Base-by-base conservation (phyloP, 192 early-diverging fungal species). In the Podila epigama region DNA sequence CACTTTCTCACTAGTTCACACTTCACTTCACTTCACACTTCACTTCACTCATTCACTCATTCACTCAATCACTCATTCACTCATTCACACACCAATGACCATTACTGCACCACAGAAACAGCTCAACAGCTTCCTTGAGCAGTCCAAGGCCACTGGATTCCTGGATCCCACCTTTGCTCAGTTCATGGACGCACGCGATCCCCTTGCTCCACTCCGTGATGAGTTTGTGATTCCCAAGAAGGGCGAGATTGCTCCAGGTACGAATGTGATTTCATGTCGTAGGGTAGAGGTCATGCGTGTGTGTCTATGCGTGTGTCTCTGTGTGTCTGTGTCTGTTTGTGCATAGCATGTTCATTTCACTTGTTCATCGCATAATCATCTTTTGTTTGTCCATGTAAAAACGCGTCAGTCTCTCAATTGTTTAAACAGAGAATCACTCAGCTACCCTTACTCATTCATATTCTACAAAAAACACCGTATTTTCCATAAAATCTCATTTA, bases 161-260 rank as follows among this genome's bases (percentile, higher is more conserved):
- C 61, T 80, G 28, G 66, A 70, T 58, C 18, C 55, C 22, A 59
- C 70, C 5, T 90, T 93, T 85, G 88, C 92, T 9, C 48, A 59
- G 41, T 61, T 60, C 36, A 83, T 94, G 80, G 92, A 94, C 66
- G 68, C 69, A 4, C 58, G 59, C 13, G 91, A 92, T 68, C 79
- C 89, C 22, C 85, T 92, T 20, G 75, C 65, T 16, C 36, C 62
- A 8, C 79, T 92, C 42, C 88, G 92, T 65, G 63, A 63, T 51
- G 91, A 95, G 79, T 95, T 95, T 83, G 77, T 56, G 25, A 88
- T 93, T 33, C 93, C 93, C 16, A 88, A 80, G 15, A 53, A 81
- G 25, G 69, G 61, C 36, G 79, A 92, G 27, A 71, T 87, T 54
- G 68, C 69, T 5, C 60, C 62, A 68, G 73, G 73, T 77, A 68